Conservation (phyloP, 768 basidiomycete genomes). For the Leccinum truebloodii region DNA sequence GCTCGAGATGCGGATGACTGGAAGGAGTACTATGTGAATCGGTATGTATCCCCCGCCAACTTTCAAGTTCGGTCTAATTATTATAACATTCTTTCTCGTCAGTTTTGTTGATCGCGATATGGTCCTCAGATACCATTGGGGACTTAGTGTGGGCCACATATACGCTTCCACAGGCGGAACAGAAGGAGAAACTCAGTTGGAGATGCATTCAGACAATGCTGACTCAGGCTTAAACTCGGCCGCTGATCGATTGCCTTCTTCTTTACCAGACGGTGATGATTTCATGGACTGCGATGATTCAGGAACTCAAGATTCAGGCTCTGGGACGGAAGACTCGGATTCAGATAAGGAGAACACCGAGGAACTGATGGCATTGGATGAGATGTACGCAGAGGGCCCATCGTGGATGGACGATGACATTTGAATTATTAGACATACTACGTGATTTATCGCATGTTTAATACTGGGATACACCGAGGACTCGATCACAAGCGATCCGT, state of each 20-base stretch:
- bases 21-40: background rate
- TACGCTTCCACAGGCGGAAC: background rate
- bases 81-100: background rate
- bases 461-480: background rate
- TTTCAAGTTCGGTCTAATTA: background rate
- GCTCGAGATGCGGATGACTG: background rate
- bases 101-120: background rate
- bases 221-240: background rate
- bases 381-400: background rate
- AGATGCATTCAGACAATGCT: background rate
- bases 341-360: background rate
- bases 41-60: background rate
- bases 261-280: background rate
- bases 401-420: background rate
- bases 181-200: background rate
- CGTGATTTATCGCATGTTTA: background rate
- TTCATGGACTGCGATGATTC: background rate
- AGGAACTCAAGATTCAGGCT: background rate
- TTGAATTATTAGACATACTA: background rate
- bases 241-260: background rate
- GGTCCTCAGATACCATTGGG: background rate
- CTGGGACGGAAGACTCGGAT: background rate
- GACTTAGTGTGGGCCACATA: background rate
- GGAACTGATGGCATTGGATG: background rate
- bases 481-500: too few species aligned